Percentiles rank a stretch among this genome's conserved stretches.
These are phyloP conservation scores for Physcomitrellopsis africana DNA, from an alignment of 225 moss, liverwort and hornwort genomes.

Conservation along the genomic window DNA sequence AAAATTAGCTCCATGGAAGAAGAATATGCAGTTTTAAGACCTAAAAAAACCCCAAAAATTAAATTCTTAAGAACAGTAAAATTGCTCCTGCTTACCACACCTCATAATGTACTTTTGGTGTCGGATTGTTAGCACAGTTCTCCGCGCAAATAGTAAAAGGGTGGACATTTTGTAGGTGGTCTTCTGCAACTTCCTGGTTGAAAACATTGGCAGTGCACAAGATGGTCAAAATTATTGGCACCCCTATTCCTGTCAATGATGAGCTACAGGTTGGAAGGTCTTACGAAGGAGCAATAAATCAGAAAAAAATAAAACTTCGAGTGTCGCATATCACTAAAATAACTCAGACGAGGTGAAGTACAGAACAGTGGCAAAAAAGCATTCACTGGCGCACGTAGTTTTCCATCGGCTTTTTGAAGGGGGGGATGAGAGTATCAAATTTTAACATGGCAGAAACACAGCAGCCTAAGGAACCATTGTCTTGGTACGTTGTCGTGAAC, in stretches of 20 bases:
- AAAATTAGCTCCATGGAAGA: neutral
- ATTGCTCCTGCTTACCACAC: neutral
- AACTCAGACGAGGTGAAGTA: neutral
- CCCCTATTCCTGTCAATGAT: neutral
- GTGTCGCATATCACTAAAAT: neutral
- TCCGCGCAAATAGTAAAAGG: neutral
- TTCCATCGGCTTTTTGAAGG: neutral
- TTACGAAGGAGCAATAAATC: neutral
- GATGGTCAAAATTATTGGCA: neutral
- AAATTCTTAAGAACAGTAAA: neutral
- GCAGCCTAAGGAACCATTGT: conserved; percentile 11
- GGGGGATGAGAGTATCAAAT: too few species aligned
- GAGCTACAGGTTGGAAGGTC: neutral
- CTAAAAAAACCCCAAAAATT: neutral
- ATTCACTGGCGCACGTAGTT: neutral
- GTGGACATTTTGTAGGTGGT: neutral
- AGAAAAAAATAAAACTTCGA: neutral
- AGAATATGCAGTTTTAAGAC: neutral
- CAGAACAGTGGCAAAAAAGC: neutral
- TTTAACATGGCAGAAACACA: neutral
- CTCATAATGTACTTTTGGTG: neutral
- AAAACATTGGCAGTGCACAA: neutral
- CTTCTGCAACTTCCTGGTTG: neutral
- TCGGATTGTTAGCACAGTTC: neutral
- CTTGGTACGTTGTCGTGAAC: conserved; percentile 7